Conservation (phyloP, 2,329 filamentous ascomycete genomes). For the Talaromyces rugulosus region DNA sequence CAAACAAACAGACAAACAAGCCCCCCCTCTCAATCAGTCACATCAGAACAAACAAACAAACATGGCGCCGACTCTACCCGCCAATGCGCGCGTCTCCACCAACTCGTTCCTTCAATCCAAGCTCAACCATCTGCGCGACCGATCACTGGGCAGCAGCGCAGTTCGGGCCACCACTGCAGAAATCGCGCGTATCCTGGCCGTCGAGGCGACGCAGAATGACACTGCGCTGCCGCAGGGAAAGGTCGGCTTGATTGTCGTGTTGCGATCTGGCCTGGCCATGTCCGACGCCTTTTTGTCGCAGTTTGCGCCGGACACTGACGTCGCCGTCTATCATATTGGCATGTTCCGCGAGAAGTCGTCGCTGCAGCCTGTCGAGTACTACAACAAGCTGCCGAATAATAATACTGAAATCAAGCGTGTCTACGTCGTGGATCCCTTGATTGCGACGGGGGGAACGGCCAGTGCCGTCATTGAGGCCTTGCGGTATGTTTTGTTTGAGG, state of each 20-base stretch:
- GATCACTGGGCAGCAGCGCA: conserved; percentile 14
- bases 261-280: conserved; percentile 39
- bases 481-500: conserved; percentile 14
- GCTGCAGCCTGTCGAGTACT: conserved; percentile 26
- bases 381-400: conserved; percentile 26
- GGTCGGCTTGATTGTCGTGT: conserved; percentile 22
- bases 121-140: conserved; percentile 15
- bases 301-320: conserved; percentile 21
- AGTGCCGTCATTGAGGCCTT: conserved; percentile 23
- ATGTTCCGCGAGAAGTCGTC: conserved; percentile 24
- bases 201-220: conserved; percentile 14
- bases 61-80: conserved; percentile 6
- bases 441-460: conserved; percentile 25
- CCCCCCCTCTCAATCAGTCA: background rate
- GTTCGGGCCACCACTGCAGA: conserved; percentile 15
- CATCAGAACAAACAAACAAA: background rate
- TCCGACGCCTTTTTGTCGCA: conserved; percentile 30
- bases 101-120: conserved; percentile 15
- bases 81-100: conserved; percentile 15
- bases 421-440: conserved; percentile 24
- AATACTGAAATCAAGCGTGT: conserved; percentile 21
- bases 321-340: conserved; percentile 25
- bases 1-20: background rate
- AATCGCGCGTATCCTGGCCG: conserved; percentile 15
- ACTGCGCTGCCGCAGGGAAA: conserved; percentile 6